phyloP scores from a whole-genome alignment of 148 eudicot species.

The Silene uniflora region DNA sequence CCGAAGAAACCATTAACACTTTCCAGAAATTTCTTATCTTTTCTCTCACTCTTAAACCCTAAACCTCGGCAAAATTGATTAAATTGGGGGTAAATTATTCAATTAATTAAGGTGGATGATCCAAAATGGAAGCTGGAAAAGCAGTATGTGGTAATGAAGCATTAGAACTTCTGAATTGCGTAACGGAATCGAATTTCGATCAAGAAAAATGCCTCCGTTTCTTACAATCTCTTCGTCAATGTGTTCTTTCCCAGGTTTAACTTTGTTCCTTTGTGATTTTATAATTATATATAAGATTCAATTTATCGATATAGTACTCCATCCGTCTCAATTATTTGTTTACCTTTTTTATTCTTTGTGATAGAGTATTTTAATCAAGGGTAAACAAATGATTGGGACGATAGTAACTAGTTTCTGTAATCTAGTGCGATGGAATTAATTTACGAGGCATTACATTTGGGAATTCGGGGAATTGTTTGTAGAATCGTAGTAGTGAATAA shows the following conservation, averaged over 20 bases:
- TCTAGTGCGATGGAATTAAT: too few species aligned
- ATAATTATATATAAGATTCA: neutral
- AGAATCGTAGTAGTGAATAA: neutral
- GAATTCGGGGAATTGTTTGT: neutral
- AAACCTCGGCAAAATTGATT: neutral
- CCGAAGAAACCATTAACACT: neutral
- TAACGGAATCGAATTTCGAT: slow-evolving; percentile 52
- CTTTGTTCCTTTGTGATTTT: too few species aligned
- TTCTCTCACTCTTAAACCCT: slow-evolving; percentile 14
- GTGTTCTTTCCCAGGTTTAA: slow-evolving; percentile 62
- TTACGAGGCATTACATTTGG: too few species aligned
- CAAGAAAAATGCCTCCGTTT: slow-evolving; percentile 59
- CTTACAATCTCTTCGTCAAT: slow-evolving; percentile 65
- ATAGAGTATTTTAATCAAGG: too few species aligned
- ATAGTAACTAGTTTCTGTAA: too few species aligned
- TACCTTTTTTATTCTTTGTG: too few species aligned
- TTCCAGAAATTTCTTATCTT: neutral
- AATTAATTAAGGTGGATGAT: neutral
- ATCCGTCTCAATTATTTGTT: too few species aligned
- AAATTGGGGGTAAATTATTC: neutral
- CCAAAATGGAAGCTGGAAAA: slow-evolving; percentile 34
- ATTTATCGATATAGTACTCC: too few species aligned
- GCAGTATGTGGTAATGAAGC: slow-evolving; percentile 73
- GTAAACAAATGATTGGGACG: too few species aligned
- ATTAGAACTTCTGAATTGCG: slow-evolving; percentile 74